Evolutionary conservation across 371 early-diverging fungal species (phyloP), one percentile per base, ranked within the genome.

Genomic region (Mortierella sp.): DNA sequence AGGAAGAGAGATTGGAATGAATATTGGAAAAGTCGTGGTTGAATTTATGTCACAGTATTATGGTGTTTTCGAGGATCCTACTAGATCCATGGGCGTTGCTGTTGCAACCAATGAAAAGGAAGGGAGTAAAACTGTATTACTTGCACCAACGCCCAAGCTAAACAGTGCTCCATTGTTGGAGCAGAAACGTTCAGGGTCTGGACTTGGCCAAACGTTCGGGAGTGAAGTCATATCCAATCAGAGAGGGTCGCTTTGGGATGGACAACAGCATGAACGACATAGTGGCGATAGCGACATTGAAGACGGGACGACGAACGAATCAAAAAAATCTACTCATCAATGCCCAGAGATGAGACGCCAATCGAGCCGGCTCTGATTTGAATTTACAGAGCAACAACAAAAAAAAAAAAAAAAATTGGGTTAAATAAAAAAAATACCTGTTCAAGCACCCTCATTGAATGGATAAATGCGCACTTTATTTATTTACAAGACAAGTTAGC

Each of bases 201-300:
- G n/a, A n/a, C 37, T 7, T 7, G 37, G 37, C 37, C 37, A 37
- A 37, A n/a, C n/a, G n/a, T n/a, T n/a, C n/a, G n/a, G 37, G 37
- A 7, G 4, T 37, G 37, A 37, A 37, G 7, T 4, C 10, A 10
- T 37, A 10, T 37, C 5, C 17, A 43, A 19, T 15, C 45, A 19
- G 5, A 43, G 45, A 43, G 45, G 19, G 45, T 19, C 45, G 5
- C 45, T 43, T 43, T 17, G 45, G 45, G 32, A 40, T 15, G 43
- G 47, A n/a, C 66, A 23, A 23, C 56, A 49, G 45, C 19, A 32
- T 10, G 23, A 22, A 5, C 49, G 19, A 19, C 64, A 70, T 35
- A 64, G 71, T 26, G 71, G 65, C 3, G 77, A 64, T 45, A 75
- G 81, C 15, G 68, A 82, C 23, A 58, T 55, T 32, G 58, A 64